These are phyloP conservation scores for Globisporangium takayamanum DNA, from an alignment of 352 stramenopile genomes.

Conservation along the genomic window DNA sequence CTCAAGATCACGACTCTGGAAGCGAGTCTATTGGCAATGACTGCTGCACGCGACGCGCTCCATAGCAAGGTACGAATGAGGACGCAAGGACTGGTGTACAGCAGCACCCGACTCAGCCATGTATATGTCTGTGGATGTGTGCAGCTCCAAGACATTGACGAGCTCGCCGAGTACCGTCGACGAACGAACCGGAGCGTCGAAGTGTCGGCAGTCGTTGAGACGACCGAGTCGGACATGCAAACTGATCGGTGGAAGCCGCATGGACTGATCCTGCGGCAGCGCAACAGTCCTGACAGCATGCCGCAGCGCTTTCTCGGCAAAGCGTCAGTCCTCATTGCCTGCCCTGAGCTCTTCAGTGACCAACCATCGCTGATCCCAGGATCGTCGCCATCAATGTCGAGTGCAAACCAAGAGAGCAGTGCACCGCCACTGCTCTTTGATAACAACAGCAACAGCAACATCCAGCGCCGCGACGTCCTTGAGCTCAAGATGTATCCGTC, in stretches of 20 bases:
- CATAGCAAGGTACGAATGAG: conserved; percentile 29
- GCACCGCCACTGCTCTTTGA: not conserved
- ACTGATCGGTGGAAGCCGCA: conserved; percentile 69
- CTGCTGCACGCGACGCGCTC: conserved; percentile 26
- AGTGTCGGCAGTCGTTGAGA: conserved; percentile 36
- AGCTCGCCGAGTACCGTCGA: conserved; percentile 40
- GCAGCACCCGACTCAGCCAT: not conserved
- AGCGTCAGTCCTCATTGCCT: conserved; percentile 63
- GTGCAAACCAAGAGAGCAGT: conserved; percentile 20
- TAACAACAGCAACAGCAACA: conserved; percentile 20
- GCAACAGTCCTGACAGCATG: conserved; percentile 59
- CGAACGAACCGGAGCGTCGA: conserved; percentile 58
- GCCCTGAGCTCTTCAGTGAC: conserved; percentile 34
- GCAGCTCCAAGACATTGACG: conserved; percentile 58
- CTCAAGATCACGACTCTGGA: conserved; percentile 42
- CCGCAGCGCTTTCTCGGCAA: conserved; percentile 67
- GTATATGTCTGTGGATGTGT: not conserved
- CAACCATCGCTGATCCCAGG: not conserved
- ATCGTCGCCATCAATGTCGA: not conserved
- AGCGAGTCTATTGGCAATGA: conserved; percentile 19
- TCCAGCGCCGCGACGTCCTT: conserved; percentile 35
- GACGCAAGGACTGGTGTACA: too few relatives aligned
- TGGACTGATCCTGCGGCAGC: conserved; percentile 63
- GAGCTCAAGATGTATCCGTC: conserved; percentile 56
- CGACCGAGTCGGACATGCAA: conserved; percentile 50